A percentile compares a stretch with the other conserved stretches of the same genome.
Conservation (phyloP, 2,329 filamentous ascomycete species). For the Colletotrichum tropicicola region DNA sequence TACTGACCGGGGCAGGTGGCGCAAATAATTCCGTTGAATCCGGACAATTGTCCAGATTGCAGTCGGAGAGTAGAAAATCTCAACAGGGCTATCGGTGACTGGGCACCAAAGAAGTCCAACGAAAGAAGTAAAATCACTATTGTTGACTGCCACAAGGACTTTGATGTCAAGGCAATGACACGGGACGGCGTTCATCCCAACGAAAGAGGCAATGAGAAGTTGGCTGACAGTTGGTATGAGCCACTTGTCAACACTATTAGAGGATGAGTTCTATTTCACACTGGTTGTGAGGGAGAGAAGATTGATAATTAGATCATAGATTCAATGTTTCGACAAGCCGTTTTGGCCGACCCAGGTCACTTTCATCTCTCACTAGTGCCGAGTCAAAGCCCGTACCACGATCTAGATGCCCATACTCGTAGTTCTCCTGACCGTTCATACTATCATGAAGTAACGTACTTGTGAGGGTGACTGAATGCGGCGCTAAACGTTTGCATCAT, state of each 20-base stretch:
- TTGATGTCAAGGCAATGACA: neutral
- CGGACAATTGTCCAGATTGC: neutral
- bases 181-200: constrained; percentile 7
- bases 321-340: too few relatives aligned
- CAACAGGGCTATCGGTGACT: neutral
- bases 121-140: neutral
- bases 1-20: neutral
- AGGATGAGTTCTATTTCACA: constrained; percentile 43
- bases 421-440: too few relatives aligned
- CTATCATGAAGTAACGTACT: too few relatives aligned
- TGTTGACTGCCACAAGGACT: neutral
- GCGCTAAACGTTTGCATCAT: too few relatives aligned
- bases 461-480: too few relatives aligned
- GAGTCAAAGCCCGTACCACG: too few relatives aligned
- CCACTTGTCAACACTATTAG: constrained; percentile 34
- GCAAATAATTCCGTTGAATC: neutral
- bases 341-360: too few relatives aligned
- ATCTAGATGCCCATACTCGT: too few relatives aligned
- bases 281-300: too few relatives aligned
- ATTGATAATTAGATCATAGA: too few relatives aligned
- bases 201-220: neutral
- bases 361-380: too few relatives aligned
- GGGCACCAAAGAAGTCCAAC: neutral
- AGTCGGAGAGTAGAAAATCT: neutral
- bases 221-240: neutral